Evolutionary conservation across 129 eudicot genomes (phyloP).

Genomic region (Artemisia tridentata): DNA sequence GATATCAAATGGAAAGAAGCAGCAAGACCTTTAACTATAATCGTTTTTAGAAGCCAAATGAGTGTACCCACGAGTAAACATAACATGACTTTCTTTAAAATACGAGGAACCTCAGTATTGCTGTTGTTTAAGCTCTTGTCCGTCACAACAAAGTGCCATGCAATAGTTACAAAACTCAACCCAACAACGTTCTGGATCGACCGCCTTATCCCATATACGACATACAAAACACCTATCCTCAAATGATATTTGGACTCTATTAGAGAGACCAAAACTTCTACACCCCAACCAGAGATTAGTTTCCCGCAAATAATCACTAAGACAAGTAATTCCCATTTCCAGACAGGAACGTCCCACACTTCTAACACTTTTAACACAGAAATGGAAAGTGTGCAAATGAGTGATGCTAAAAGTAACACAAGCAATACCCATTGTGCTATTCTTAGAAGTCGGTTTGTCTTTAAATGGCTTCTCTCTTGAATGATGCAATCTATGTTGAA

Average conservation of each 20-base stretch:
- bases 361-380: neutral
- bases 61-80: constrained; percentile 19
- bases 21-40: constrained; percentile 17
- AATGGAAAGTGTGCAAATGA: constrained; percentile 17
- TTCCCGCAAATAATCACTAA: constrained; percentile 11
- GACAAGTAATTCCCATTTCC: constrained; percentile 18
- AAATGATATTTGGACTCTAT: constrained; percentile 14
- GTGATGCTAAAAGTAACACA: neutral
- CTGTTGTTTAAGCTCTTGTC: neutral
- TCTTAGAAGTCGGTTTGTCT: neutral
- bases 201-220: constrained; percentile 12
- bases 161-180: constrained; percentile 9
- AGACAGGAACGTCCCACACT: constrained; percentile 13
- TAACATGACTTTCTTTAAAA: constrained; percentile 14
- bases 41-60: constrained; percentile 19
- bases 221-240: constrained; percentile 15
- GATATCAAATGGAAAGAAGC: constrained; percentile 22
- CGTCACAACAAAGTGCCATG: constrained; percentile 3
- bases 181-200: constrained; percentile 13
- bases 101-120: neutral
- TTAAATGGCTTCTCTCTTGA: constrained; percentile 3
- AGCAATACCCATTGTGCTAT: constrained; percentile 1
- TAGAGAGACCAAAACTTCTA: neutral
- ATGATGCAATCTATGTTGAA: neutral
- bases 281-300: neutral